Conservation (phyloP, 1,284 basidiomycete species). For the Pulveroboletus sp. region DNA sequence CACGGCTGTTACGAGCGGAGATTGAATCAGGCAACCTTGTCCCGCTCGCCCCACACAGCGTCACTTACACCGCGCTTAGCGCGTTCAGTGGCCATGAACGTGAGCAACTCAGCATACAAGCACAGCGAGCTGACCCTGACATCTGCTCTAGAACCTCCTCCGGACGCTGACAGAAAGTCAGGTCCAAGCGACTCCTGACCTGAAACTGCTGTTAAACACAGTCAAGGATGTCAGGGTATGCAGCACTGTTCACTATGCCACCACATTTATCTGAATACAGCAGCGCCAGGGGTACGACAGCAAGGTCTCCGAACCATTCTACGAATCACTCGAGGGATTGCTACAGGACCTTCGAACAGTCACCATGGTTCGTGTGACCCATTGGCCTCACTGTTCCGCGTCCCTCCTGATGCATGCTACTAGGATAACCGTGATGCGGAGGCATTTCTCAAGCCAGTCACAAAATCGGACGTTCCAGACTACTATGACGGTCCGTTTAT, state of each 20-base stretch:
- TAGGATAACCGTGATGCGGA: conserved; percentile 86
- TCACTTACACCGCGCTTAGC: conserved; percentile 27
- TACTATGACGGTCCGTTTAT: conserved; percentile 76
- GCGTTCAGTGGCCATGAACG: conserved; percentile 28
- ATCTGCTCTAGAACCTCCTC: conserved; percentile 60
- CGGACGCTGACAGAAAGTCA: conserved; percentile 70
- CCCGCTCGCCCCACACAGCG: conserved; percentile 33
- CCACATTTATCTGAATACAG: conserved; percentile 10
- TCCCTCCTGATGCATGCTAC: conserved; percentile 19
- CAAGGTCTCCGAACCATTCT: conserved; percentile 85
- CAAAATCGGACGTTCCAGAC: conserved; percentile 83
- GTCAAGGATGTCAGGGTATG: conserved; percentile 74
- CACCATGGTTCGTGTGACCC: conserved; percentile 57
- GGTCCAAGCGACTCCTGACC: conserved; percentile 57
- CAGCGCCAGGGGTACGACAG: conserved; percentile 60
- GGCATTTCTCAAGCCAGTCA: conserved; percentile 86
- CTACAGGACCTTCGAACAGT: conserved; percentile 77
- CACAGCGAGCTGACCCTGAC: conserved; percentile 11
- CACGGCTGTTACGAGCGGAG: conserved; percentile 31
- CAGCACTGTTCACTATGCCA: neutral
- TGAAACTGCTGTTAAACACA: conserved; percentile 65
- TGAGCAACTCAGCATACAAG: neutral
- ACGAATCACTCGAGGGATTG: conserved; percentile 86
- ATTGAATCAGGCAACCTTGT: conserved; percentile 32
- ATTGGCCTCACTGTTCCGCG: neutral